Evolutionary conservation across 2,329 filamentous ascomycete genomes (phyloP).

Genomic region (Sporothrix variecibatus): DNA sequence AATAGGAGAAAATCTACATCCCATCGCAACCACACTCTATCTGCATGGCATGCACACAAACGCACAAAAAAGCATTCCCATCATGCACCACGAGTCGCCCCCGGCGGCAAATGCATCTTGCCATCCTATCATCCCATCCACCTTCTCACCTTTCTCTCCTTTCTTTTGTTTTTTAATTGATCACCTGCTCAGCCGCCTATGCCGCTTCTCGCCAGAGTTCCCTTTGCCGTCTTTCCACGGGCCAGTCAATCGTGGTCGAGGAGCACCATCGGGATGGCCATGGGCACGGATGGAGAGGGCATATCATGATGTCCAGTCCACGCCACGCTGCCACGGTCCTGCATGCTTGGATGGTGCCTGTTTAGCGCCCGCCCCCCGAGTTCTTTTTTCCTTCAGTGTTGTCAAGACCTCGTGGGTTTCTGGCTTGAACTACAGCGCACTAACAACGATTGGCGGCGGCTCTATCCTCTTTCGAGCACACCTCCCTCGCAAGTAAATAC

Average conservation of each 20-base stretch:
- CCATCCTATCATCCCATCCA: neutral
- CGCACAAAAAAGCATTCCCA: neutral
- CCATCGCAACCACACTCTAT: constrained; percentile 10
- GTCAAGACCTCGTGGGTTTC: neutral
- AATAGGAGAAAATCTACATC: constrained; percentile 9
- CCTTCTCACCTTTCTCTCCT: neutral
- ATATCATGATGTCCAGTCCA: neutral
- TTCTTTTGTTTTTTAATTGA: neutral
- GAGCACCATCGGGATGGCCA: constrained; percentile 1
- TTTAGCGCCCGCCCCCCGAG: neutral
- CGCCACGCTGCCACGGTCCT: neutral
- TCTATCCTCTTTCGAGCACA: neutral
- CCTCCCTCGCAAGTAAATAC: neutral
- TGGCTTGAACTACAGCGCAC: neutral
- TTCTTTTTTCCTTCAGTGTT: neutral
- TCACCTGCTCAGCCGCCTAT: neutral
- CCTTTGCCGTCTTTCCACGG: neutral
- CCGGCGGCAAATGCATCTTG: constrained; percentile 10
- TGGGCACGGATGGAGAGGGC: neutral
- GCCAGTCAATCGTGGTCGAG: constrained; percentile 6
- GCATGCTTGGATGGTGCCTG: neutral
- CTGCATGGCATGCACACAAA: constrained; percentile 6
- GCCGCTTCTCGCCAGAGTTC: neutral
- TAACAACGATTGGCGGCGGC: constrained; percentile 5
- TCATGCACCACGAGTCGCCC: constrained; percentile 6